Evolutionary conservation across 1,284 basidiomycete species (phyloP).

Genomic region (Meripilus lineatus): DNA sequence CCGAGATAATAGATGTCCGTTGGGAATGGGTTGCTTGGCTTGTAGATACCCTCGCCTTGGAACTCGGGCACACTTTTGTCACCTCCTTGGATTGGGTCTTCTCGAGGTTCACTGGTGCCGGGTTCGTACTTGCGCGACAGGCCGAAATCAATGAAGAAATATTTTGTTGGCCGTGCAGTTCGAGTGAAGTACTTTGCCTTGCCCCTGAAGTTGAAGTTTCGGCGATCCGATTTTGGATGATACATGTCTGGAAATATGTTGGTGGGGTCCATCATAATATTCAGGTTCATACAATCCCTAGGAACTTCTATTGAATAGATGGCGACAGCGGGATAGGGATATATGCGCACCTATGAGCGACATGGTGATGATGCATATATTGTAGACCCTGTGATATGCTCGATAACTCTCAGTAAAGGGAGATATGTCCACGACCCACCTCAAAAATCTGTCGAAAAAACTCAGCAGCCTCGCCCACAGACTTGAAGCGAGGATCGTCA

Average conservation of each 20-base stretch:
- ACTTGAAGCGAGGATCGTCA: slow-evolving; percentile 17
- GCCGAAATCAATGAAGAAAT: too few species aligned
- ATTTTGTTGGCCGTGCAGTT: too few species aligned
- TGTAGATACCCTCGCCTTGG: slow-evolving; percentile 2
- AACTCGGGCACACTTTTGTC: slow-evolving; percentile 24
- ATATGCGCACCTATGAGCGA: slow-evolving; percentile 11
- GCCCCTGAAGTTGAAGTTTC: slow-evolving; percentile 15
- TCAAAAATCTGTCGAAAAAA: too few species aligned
- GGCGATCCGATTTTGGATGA: slow-evolving; percentile 18
- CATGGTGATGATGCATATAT: slow-evolving; percentile 13
- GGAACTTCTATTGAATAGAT: background rate
- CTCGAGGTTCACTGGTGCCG: slow-evolving; percentile 2
- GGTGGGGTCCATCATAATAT: slow-evolving; percentile 35
- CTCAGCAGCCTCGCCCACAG: slow-evolving; percentile 22
- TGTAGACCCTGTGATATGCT: slow-evolving; percentile 7
- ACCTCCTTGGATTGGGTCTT: slow-evolving; percentile 10
- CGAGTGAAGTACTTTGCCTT: slow-evolving; percentile 11
- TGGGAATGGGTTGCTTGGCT: slow-evolving; percentile 21
- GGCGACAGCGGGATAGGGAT: background rate
- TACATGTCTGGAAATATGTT: slow-evolving; percentile 24
- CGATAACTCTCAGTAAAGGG: too few species aligned
- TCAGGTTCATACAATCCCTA: slow-evolving; percentile 35
- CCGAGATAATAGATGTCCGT: slow-evolving; percentile 27
- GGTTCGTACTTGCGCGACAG: too few species aligned
- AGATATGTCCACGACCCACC: too few species aligned